A percentile compares a stretch with the other conserved stretches of the same genome.
These are phyloP conservation scores for Bullera alba DNA, from an alignment of 768 basidiomycete genomes.

Conservation along the genomic window DNA sequence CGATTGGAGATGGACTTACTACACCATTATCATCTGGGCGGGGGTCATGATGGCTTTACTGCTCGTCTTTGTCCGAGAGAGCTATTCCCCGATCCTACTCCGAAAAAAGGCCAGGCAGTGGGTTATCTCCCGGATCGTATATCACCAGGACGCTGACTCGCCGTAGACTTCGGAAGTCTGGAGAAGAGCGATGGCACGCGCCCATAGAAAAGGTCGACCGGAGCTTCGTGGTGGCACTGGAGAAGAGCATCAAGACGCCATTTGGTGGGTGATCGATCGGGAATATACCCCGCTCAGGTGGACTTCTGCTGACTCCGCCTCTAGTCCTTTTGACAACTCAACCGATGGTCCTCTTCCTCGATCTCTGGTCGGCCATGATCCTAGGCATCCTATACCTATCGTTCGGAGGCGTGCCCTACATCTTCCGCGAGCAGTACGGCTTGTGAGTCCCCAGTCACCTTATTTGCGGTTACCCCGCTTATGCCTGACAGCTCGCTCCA, in stretches of 20 bases:
- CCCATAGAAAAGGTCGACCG: constrained; percentile 55
- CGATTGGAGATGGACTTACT: constrained; percentile 65
- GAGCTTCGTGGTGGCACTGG: constrained; percentile 51
- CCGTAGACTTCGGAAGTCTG: no score
- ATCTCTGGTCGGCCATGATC: constrained; percentile 58
- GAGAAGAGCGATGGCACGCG: constrained; percentile 55
- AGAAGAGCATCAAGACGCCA: constrained; percentile 60
- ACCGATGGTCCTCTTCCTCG: constrained; percentile 67
- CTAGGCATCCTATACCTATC: constrained; percentile 53
- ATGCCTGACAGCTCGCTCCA: constrained; percentile 40
- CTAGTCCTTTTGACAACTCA: constrained; percentile 55
- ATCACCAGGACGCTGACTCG: constrained; percentile 54
- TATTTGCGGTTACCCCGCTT: constrained; percentile 1
- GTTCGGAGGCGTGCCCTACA: constrained; percentile 58
- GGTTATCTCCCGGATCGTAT: not conserved
- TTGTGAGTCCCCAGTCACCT: constrained; percentile 48
- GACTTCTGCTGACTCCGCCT: not conserved
- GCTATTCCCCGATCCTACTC: constrained; percentile 58
- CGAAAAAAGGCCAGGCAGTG: constrained; percentile 57
- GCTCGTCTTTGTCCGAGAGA: constrained; percentile 63
- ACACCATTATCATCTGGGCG: constrained; percentile 63
- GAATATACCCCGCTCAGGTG: no score
- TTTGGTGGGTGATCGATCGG: constrained; percentile 54
- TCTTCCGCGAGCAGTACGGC: constrained; percentile 51
- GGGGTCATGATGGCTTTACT: constrained; percentile 54